Base-by-base conservation (phyloP, 805 yeast genomes). In the Blastobotrys robertii region DNA sequence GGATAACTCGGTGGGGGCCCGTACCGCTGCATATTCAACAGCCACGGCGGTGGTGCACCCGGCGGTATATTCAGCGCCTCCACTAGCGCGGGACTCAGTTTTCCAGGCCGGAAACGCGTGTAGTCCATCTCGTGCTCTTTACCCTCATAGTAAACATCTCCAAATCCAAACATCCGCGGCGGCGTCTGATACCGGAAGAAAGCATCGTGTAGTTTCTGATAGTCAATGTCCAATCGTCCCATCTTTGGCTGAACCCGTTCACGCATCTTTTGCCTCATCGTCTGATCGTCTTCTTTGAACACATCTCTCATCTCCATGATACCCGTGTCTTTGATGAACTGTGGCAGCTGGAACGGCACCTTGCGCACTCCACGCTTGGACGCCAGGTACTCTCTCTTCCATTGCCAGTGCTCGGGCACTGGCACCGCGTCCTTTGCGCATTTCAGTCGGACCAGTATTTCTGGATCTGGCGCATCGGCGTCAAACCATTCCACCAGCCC, bases 1-100 rank as follows among this genome's bases (percentile, higher is more conserved):
- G 79, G 79, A 61, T 85, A 88, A 13, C 86, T 71, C 0, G 95
- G 95, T 0, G 97, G 95, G 22, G 82, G 77, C 0, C 97, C 97
- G 10, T 74, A 53, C 43, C 73, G 68, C 42, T 70, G 71, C 84
- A 88, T 80, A 31, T 73, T 72, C 2, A 69, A 59, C 15, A 80
- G 69, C 97, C 97, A 90, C 0, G 96, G 95, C 1, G 87, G 86
- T 4, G 79, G 70, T 1, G 67, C 64, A 33, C 67, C 72, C 5
- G 72, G 73, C 0, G 76, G 69, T 52, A 87, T 66, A 0, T 84
- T 87, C 51, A 90, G 62, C 0, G 95, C 95, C 1, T 65, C 62
- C 36, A 79, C 61, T n/a, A 90, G 67, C 14, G 71, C 73, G 3
- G 59, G 52, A n/a, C 87, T 77, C 2, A 87, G 30, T 32, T 39